phyloP scores from a whole-genome alignment of 2,329 filamentous ascomycete genomes.

The Aspergillus tubingensis region DNA sequence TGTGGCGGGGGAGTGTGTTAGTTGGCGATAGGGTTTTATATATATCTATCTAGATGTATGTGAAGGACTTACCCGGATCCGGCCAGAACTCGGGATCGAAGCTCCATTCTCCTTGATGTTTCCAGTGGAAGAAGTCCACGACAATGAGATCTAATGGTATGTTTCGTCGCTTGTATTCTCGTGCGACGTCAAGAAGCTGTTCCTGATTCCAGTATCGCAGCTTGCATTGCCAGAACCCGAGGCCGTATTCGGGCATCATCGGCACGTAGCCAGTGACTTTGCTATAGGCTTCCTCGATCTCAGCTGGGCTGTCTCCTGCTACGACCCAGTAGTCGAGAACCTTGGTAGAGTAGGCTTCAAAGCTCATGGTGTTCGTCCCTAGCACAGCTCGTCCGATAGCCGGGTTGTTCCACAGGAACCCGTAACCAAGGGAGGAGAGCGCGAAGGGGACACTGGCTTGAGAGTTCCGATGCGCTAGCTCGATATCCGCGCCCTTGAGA shows the following conservation, averaged over 20 bases:
- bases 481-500: constrained; percentile 63
- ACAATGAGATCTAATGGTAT: constrained; percentile 68
- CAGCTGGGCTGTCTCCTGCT: constrained; percentile 56
- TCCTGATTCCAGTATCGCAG: constrained; percentile 67
- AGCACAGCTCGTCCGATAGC: constrained; percentile 62
- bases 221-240: constrained; percentile 71
- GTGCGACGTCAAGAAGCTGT: constrained; percentile 60
- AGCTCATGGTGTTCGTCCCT: constrained; percentile 62
- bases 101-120: constrained; percentile 66
- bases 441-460: constrained; percentile 67
- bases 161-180: constrained; percentile 58
- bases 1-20: neutral
- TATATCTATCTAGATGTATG: neutral
- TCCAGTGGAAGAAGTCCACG: constrained; percentile 69
- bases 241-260: constrained; percentile 68
- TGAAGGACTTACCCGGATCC: constrained; percentile 52
- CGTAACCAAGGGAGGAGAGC: constrained; percentile 62
- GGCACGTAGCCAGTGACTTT: constrained; percentile 60
- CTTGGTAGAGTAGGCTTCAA: constrained; percentile 61
- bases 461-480: constrained; percentile 67
- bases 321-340: constrained; percentile 67
- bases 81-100: constrained; percentile 68
- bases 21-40: neutral
- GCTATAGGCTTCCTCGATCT: constrained; percentile 60
- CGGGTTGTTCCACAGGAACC: constrained; percentile 68